phyloP scores from a whole-genome alignment of 495 filamentous ascomycete species.

The Trichocladium uniseriatum region DNA sequence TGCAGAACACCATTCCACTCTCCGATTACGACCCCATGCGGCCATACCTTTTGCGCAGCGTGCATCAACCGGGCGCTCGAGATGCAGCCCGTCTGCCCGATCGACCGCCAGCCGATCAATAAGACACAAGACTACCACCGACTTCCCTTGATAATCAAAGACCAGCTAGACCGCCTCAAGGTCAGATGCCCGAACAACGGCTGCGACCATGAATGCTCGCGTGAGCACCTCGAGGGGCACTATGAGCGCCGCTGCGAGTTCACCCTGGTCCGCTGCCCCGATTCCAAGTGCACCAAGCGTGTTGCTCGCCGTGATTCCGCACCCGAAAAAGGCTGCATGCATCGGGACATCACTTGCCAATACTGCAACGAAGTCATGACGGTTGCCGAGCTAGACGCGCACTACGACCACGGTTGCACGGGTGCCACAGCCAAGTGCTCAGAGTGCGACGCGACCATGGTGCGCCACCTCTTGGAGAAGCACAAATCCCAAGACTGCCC shows the following conservation, averaged over 20 bases:
- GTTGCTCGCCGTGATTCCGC: constrained; percentile 28
- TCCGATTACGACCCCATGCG: constrained; percentile 63
- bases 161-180: constrained; percentile 64
- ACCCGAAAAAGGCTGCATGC: constrained; percentile 40
- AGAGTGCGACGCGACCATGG: constrained; percentile 29
- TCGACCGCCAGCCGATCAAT: constrained; percentile 40
- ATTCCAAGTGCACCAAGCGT: constrained; percentile 32
- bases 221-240: constrained; percentile 64
- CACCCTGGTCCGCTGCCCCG: constrained; percentile 54
- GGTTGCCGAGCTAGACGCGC: constrained; percentile 35
- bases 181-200: constrained; percentile 66
- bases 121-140: constrained; percentile 19
- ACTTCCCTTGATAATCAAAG: constrained; percentile 37
- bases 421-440: constrained; percentile 28
- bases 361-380: constrained; percentile 34
- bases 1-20: constrained; percentile 66
- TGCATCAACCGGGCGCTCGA: constrained; percentile 57
- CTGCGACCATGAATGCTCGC: constrained; percentile 51
- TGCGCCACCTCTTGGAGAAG: constrained; percentile 32
- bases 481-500: constrained; percentile 35
- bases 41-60: constrained; percentile 57
- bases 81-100: constrained; percentile 39
- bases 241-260: constrained; percentile 66
- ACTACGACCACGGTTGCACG: constrained; percentile 28
- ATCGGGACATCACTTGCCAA: constrained; percentile 34